Conservation (phyloP, 306 rosid species). For the Canavalia ensiformis region DNA sequence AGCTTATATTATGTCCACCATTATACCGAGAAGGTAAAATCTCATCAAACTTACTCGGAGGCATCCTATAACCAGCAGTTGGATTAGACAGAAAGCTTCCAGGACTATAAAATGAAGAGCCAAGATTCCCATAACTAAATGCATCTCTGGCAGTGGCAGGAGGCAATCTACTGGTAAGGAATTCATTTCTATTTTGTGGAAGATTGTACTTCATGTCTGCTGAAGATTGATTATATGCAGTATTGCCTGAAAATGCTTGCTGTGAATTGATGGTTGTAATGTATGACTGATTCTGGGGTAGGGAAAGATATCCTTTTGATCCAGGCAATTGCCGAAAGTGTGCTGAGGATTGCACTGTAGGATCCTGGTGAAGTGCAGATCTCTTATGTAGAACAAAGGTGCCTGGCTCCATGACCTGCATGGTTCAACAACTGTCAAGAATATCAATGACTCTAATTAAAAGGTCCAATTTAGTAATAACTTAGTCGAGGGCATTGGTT, state of each 20-base stretch:
- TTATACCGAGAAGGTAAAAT: slow-evolving; percentile 55
- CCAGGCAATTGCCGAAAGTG: slow-evolving; percentile 38
- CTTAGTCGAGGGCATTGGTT: slow-evolving; percentile 21
- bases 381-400: slow-evolving; percentile 49
- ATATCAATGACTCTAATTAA: slow-evolving; percentile 28
- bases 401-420: slow-evolving; percentile 59
- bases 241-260: slow-evolving; percentile 51
- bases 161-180: slow-evolving; percentile 46
- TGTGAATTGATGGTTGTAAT: slow-evolving; percentile 46
- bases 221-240: slow-evolving; percentile 50
- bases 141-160: slow-evolving; percentile 51
- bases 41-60: slow-evolving; percentile 53
- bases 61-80: slow-evolving; percentile 48
- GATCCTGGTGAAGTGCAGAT: slow-evolving; percentile 51
- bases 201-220: slow-evolving; percentile 57
- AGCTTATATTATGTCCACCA: slow-evolving; percentile 51
- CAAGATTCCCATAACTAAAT: slow-evolving; percentile 55
- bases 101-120: slow-evolving; percentile 50
- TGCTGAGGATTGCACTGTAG: slow-evolving; percentile 33
- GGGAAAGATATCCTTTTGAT: slow-evolving; percentile 36
- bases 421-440: slow-evolving; percentile 44
- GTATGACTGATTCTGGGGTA: slow-evolving; percentile 50
- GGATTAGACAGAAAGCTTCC: slow-evolving; percentile 52
- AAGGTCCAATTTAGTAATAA: slow-evolving; percentile 32
- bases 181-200: slow-evolving; percentile 48